phyloP scores from a whole-genome alignment of 106 monocot genomes.

The Dioscorea dumetorum region DNA sequence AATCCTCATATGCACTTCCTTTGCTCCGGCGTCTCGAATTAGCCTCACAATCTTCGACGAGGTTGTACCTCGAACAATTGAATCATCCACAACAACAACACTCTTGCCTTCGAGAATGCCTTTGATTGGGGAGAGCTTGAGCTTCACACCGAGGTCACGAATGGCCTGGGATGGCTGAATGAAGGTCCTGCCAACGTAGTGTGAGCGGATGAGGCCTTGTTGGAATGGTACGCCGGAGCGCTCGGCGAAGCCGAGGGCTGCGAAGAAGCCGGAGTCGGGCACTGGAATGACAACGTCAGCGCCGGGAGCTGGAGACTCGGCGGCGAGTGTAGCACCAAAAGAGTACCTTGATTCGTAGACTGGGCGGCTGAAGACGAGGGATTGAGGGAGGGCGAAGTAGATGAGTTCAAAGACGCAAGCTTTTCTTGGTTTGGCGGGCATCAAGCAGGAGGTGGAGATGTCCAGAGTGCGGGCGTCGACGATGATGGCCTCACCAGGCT shows the following conservation, averaged over 20 bases:
- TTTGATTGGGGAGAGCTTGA: conserved; percentile 72
- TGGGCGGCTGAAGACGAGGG: conserved; percentile 59
- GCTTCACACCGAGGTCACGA: conserved; percentile 70
- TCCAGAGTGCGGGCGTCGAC: conserved; percentile 33
- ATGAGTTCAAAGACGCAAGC: conserved; percentile 91
- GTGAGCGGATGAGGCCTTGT: conserved; percentile 81
- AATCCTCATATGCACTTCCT: conserved; percentile 92
- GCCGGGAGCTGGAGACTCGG: conserved; percentile 49
- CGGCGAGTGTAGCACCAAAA: conserved; percentile 66
- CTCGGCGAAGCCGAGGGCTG: conserved; percentile 68
- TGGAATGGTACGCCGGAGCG: conserved; percentile 61
- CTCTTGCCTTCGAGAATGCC: conserved; percentile 65
- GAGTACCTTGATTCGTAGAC: conserved; percentile 48
- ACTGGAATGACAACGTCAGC: conserved; percentile 90
- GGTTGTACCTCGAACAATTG: conserved; percentile 87
- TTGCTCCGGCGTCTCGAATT: conserved; percentile 62
- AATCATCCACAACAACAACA: conserved; percentile 85
- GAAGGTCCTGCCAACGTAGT: conserved; percentile 85
- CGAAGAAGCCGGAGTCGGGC: conserved; percentile 90
- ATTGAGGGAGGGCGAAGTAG: conserved; percentile 90
- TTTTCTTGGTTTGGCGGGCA: conserved; percentile 42
- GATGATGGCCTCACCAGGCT: conserved; percentile 34
- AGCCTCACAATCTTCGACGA: conserved; percentile 87
- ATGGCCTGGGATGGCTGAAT: conserved; percentile 79
- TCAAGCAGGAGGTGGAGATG: conserved; percentile 46